phyloP scores from a whole-genome alignment of 2,329 filamentous ascomycete genomes.

The Byssoonygena ceratinophila region DNA sequence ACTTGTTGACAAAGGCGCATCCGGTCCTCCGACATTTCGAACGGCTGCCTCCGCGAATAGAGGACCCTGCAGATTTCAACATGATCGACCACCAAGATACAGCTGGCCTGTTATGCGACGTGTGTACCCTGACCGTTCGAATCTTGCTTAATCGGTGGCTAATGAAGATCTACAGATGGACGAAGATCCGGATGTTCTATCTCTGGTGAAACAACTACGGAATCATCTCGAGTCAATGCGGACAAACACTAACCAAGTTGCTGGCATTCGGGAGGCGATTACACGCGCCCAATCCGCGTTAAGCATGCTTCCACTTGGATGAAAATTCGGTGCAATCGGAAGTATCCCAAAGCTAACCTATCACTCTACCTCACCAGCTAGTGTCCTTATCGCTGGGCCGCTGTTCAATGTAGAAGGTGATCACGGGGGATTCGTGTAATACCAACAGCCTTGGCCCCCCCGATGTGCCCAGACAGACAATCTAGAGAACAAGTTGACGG shows the following conservation, averaged over 20 bases:
- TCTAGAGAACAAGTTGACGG: neutral
- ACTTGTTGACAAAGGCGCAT: constrained; percentile 27
- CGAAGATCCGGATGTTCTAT: constrained; percentile 26
- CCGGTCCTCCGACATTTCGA: constrained; percentile 30
- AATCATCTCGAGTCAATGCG: constrained; percentile 38
- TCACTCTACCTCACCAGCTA: neutral
- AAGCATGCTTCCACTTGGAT: constrained; percentile 16
- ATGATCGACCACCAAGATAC: constrained; percentile 23
- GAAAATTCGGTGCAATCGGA: constrained; percentile 9
- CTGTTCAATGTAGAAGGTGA: neutral
- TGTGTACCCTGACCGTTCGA: constrained; percentile 17
- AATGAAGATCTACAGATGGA: constrained; percentile 24
- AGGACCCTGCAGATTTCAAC: constrained; percentile 22
- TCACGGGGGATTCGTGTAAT: constrained; percentile 4
- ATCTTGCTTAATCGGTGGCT: constrained; percentile 4
- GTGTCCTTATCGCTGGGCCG: neutral
- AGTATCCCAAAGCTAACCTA: neutral
- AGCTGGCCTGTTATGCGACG: constrained; percentile 25
- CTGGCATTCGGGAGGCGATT: constrained; percentile 31
- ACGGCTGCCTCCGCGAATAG: constrained; percentile 5
- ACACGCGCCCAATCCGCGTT: constrained; percentile 23
- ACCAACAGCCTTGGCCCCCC: neutral
- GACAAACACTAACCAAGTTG: constrained; percentile 31
- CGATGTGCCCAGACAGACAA: neutral
- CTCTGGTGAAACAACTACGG: constrained; percentile 33